These are phyloP conservation scores for grape (Vitis vinifera) DNA, from an alignment of 164 flowering plant species.

Conservation along the genomic window ASM3070453v1 NC_081822.1:8189501-8190000, in stretches of 20 bases:
- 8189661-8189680: slow-evolving; percentile 50
- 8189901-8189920: slow-evolving; percentile 79
- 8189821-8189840: slow-evolving; percentile 73
- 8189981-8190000: slow-evolving; percentile 71
- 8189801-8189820: slow-evolving; percentile 79
- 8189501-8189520: slow-evolving; percentile 69
- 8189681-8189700: slow-evolving; percentile 74
- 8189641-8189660: slow-evolving; percentile 63
- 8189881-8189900: slow-evolving; percentile 79
- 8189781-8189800: slow-evolving; percentile 65
- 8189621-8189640: slow-evolving; percentile 55
- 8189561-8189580: slow-evolving; percentile 59
- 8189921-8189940: slow-evolving; percentile 82
- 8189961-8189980: slow-evolving; percentile 89
- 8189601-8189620: slow-evolving; percentile 56
- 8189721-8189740: slow-evolving; percentile 57
- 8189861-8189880: slow-evolving; percentile 79
- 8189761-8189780: slow-evolving; percentile 53
- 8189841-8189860: slow-evolving; percentile 69
- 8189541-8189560: slow-evolving; percentile 54
- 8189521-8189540: slow-evolving; percentile 81
- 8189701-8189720: slow-evolving; percentile 63
- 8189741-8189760: slow-evolving; percentile 83
- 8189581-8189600: slow-evolving; percentile 59
- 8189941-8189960: slow-evolving; percentile 76